Conservation (phyloP, 169 alveolate species). For the Eimeria sp. region DNA sequence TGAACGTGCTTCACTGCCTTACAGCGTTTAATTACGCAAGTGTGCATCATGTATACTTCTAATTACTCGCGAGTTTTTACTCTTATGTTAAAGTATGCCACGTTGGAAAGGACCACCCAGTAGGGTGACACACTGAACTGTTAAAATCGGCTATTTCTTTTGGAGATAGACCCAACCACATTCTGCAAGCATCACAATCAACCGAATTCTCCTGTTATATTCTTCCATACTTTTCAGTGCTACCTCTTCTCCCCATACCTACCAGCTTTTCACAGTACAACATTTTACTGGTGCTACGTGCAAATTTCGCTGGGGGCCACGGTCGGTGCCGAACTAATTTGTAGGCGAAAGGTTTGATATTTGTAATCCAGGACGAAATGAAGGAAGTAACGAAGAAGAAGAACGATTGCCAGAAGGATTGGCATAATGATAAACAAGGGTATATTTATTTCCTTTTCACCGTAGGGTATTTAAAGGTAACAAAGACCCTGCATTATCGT, state of each 20-base stretch:
- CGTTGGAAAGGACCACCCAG: neutral
- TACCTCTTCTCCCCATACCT: neutral
- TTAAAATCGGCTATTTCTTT: neutral
- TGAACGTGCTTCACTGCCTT: neutral
- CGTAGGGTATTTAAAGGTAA: neutral
- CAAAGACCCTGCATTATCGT: neutral
- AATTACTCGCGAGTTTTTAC: neutral
- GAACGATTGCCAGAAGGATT: neutral
- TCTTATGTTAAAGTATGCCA: neutral
- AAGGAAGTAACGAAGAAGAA: neutral
- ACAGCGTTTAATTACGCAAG: neutral
- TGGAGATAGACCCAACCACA: neutral
- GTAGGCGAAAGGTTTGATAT: neutral
- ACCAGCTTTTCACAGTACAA: neutral
- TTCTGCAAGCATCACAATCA: neutral
- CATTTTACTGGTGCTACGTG: neutral
- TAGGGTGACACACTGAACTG: neutral
- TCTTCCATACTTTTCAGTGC: neutral
- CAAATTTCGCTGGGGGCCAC: neutral
- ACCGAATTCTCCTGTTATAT: neutral
- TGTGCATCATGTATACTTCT: neutral
- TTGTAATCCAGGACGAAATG: neutral
- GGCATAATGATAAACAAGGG: neutral
- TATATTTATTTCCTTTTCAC: neutral
- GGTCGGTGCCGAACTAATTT: too few species aligned